A percentile compares a stretch with the other conserved stretches of the same genome.
phyloP scores from a whole-genome alignment of 257 asterid genomes.

The Jaltomata sinuosa region DNA sequence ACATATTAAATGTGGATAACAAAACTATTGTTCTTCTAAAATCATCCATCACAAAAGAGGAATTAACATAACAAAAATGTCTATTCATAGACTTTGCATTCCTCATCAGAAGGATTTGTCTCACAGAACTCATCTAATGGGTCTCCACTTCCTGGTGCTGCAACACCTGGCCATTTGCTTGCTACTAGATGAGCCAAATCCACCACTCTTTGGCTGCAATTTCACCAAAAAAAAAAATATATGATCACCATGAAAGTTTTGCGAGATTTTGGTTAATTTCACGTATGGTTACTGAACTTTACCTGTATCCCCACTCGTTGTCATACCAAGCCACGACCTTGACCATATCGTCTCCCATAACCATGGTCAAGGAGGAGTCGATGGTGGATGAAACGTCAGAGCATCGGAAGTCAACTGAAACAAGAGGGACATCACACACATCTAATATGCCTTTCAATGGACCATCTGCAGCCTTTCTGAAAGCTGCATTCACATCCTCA shows the following conservation, averaged over 20 bases:
- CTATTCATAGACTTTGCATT: conserved; percentile 72
- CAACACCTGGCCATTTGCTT: conserved; percentile 63
- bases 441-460: conserved; percentile 62
- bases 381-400: conserved; percentile 70
- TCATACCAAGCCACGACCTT: conserved; percentile 99
- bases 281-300: not conserved
- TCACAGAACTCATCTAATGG: conserved; percentile 82
- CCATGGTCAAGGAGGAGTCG: conserved; percentile 91
- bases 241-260: not conserved
- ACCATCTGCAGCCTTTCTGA: conserved; percentile 81
- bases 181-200: conserved; percentile 95
- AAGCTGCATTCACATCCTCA: conserved; percentile 78
- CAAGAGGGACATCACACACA: conserved; percentile 74
- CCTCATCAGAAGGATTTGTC: conserved; percentile 68
- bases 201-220: conserved; percentile 82
- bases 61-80: not conserved
- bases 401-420: conserved; percentile 83
- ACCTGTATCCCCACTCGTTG: conserved; percentile 99
- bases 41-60: not conserved
- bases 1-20: not conserved
- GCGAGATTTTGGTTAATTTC: not conserved
- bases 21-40: not conserved
- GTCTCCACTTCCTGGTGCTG: conserved; percentile 52
- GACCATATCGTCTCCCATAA: conserved; percentile 96
- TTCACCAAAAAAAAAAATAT: not conserved